Conservation (phyloP, 2,329 filamentous ascomycete species). For the Exophiala dermatitidis region DNA sequence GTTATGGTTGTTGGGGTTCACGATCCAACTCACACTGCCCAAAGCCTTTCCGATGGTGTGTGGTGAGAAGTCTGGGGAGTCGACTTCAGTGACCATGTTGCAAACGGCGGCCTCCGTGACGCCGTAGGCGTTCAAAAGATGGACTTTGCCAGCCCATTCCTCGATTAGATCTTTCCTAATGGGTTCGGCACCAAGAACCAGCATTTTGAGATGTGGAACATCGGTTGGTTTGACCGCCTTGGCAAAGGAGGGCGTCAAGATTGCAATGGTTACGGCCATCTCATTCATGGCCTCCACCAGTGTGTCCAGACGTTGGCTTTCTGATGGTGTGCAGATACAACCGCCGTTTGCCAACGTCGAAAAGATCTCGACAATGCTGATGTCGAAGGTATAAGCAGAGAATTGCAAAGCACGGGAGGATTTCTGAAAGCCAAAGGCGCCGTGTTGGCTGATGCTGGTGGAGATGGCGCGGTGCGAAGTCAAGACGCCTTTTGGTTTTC, state of each 20-base stretch:
- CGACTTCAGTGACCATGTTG: not conserved
- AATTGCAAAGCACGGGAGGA: not conserved
- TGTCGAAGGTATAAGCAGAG: not conserved
- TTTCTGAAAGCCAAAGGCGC: not conserved
- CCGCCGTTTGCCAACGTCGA: not conserved
- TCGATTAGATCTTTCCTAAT: not conserved
- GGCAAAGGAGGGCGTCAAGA: not conserved
- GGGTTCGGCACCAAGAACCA: not conserved
- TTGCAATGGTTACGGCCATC: not conserved
- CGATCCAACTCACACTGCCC: not conserved
- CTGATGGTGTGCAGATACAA: not conserved
- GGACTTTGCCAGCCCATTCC: not conserved
- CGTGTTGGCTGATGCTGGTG: slow-evolving; percentile 21
- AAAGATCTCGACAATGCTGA: not conserved
- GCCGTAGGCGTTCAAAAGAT: not conserved
- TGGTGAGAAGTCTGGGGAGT: too few species aligned
- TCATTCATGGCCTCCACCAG: not conserved
- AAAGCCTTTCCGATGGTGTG: not conserved
- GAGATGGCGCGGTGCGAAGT: slow-evolving; percentile 47
- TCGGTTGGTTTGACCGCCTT: not conserved
- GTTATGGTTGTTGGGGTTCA: not conserved
- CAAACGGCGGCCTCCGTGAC: not conserved
- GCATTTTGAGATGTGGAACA: not conserved
- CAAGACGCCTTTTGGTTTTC: slow-evolving; percentile 55
- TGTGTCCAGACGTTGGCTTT: not conserved